These are phyloP conservation scores for Stachybotrys chlorohalonatus DNA, from an alignment of 2,329 filamentous ascomycete genomes.

Conservation along the genomic window DNA sequence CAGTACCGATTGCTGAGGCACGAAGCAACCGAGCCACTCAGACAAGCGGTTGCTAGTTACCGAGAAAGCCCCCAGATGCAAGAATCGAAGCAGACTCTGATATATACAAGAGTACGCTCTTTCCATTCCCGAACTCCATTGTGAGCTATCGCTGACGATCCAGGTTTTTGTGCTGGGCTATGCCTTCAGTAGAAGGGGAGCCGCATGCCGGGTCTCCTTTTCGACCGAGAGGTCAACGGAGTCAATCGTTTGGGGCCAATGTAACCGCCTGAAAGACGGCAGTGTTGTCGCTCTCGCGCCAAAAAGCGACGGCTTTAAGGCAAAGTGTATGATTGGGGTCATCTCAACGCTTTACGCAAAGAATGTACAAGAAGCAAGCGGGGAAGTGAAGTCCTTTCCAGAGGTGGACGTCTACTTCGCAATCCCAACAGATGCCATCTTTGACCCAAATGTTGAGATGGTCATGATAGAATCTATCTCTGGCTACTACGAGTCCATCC, in stretches of 20 bases:
- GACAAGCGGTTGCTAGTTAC: slow-evolving; percentile 54
- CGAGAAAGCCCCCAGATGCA: slow-evolving; percentile 39
- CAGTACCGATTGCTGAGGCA: slow-evolving; percentile 72
- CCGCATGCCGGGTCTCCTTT: slow-evolving; percentile 62
- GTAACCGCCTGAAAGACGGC: slow-evolving; percentile 42
- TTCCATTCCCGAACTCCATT: background rate
- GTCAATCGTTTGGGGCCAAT: slow-evolving; percentile 54
- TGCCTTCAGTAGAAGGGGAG: slow-evolving; percentile 50
- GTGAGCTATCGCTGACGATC: background rate
- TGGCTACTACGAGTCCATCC: slow-evolving; percentile 69
- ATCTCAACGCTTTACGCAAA: slow-evolving; percentile 37
- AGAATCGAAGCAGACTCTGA: slow-evolving; percentile 48
- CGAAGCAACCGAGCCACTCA: slow-evolving; percentile 61
- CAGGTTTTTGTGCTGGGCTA: slow-evolving; percentile 61
- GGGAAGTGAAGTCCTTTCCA: background rate
- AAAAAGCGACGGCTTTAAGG: slow-evolving; percentile 51
- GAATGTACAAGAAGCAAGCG: background rate
- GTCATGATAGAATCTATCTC: slow-evolving; percentile 70
- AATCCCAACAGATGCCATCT: slow-evolving; percentile 43
- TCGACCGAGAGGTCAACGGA: slow-evolving; percentile 57
- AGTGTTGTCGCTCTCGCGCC: slow-evolving; percentile 38
- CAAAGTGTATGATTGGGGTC: slow-evolving; percentile 58
- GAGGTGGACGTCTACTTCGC: slow-evolving; percentile 66
- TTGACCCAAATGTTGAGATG: slow-evolving; percentile 62
- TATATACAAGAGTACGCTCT: slow-evolving; percentile 59